Conservation (phyloP, 208 protist genomes). For the Acanthamoeba sp. region DNA sequence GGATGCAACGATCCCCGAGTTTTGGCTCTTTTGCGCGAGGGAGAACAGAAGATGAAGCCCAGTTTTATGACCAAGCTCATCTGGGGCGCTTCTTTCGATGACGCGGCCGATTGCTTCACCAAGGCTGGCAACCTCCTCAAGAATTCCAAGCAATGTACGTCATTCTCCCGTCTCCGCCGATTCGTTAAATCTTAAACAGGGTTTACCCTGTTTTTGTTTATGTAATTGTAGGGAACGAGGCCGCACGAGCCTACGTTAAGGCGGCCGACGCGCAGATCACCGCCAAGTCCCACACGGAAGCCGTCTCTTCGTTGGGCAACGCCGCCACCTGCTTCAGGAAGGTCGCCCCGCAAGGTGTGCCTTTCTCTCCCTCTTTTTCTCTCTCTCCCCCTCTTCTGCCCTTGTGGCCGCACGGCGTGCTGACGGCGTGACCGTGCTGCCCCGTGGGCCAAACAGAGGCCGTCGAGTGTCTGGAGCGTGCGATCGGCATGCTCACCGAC, state of each 20-base stretch:
- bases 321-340: constrained; percentile 10
- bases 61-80: not conserved
- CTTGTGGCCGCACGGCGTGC: not conserved
- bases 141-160: not conserved
- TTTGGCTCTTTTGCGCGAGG: not conserved
- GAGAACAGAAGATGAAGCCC: constrained; percentile 7
- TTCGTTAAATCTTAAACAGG: not conserved
- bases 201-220: not conserved
- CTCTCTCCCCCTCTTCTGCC: not conserved
- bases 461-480: not conserved
- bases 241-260: not conserved
- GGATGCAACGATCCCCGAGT: not conserved
- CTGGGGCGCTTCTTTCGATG: not conserved
- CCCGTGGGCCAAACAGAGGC: not conserved
- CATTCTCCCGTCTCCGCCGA: not conserved
- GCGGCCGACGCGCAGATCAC: not conserved
- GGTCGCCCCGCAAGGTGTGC: not conserved
- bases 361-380: not conserved
- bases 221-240: not conserved
- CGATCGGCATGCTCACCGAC: constrained; percentile 1
- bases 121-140: constrained; percentile 11
- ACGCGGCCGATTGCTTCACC: not conserved
- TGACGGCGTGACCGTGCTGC: no score
- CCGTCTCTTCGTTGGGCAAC: not conserved
- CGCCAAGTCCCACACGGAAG: not conserved